Conservation (phyloP, 1,139 yeast species). For the Suhomyces bribrorum region DNA sequence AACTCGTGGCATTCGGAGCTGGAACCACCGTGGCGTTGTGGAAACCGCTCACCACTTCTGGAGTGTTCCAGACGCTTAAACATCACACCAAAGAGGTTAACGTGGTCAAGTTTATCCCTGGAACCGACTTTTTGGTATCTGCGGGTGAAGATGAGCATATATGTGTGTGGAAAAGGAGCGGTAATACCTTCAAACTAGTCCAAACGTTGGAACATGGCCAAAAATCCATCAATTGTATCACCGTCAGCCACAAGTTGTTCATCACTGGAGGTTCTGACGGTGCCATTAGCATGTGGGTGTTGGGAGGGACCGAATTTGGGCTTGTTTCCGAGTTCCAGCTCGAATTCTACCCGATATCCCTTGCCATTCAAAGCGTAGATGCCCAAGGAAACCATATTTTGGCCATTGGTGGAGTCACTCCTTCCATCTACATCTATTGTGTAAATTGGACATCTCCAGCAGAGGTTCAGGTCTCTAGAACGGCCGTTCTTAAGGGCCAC, state of each 20-base stretch:
- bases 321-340: constrained; percentile 39
- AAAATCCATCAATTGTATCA: constrained; percentile 53
- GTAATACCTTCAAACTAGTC: constrained; percentile 21
- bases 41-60: constrained; percentile 54
- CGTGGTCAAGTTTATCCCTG: constrained; percentile 57
- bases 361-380: constrained; percentile 52
- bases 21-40: constrained; percentile 72
- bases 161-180: constrained; percentile 54
- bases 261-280: constrained; percentile 74
- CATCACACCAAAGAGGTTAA: constrained; percentile 60
- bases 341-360: constrained; percentile 65
- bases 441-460: constrained; percentile 25
- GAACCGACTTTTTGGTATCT: constrained; percentile 51
- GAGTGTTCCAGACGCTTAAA: constrained; percentile 58
- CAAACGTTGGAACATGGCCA: constrained; percentile 43
- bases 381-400: constrained; percentile 46
- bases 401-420: constrained; percentile 82
- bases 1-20: constrained; percentile 75
- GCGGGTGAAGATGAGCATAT: constrained; percentile 66
- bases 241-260: constrained; percentile 40
- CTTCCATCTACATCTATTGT: constrained; percentile 57
- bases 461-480: constrained; percentile 29
- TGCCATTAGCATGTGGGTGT: constrained; percentile 50
- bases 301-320: constrained; percentile 22
- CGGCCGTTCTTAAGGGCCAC: constrained; percentile 74